Evolutionary conservation across 139 green algal species (phyloP).

Genomic region (Coelastrella sp.): DNA sequence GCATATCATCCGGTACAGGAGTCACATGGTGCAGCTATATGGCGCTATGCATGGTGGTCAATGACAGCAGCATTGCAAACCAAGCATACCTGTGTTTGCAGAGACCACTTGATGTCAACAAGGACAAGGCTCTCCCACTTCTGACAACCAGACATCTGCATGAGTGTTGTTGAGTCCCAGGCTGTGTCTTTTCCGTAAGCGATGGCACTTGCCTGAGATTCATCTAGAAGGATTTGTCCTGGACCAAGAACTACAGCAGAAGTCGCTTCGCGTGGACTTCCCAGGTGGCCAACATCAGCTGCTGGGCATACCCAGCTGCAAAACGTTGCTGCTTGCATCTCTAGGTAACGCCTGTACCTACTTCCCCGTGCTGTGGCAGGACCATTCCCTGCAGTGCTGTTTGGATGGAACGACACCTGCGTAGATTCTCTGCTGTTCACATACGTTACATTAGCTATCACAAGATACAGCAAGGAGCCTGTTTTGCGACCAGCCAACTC

Average conservation of each 20-base stretch:
- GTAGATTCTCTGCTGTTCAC: conserved; percentile 32
- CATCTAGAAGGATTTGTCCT: background rate
- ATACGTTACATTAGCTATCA: conserved; percentile 68
- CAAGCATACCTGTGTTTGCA: conserved; percentile 2
- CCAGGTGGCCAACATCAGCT: too few species aligned
- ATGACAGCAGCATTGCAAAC: background rate
- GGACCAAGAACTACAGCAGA: background rate
- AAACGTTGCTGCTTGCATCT: background rate
- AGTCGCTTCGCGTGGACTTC: too few species aligned
- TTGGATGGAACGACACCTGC: conserved; percentile 13
- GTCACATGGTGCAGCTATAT: too few species aligned
- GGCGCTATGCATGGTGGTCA: too few species aligned
- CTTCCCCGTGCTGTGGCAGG: background rate
- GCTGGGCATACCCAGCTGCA: conserved; percentile 25
- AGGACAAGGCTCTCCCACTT: conserved; percentile 30
- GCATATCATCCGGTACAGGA: too few species aligned
- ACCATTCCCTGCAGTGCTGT: conserved; percentile 9
- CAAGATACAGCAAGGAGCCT: conserved; percentile 60
- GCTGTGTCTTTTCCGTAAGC: background rate
- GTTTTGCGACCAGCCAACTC: conserved; percentile 58
- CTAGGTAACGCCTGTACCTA: conserved; percentile 26
- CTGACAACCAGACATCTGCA: background rate
- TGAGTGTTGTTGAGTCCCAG: background rate
- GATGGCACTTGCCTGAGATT: too few species aligned
- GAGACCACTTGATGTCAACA: conserved; percentile 35